phyloP scores from a whole-genome alignment of 2,329 filamentous ascomycete genomes.

The Ustilaginoidea virens region DNA sequence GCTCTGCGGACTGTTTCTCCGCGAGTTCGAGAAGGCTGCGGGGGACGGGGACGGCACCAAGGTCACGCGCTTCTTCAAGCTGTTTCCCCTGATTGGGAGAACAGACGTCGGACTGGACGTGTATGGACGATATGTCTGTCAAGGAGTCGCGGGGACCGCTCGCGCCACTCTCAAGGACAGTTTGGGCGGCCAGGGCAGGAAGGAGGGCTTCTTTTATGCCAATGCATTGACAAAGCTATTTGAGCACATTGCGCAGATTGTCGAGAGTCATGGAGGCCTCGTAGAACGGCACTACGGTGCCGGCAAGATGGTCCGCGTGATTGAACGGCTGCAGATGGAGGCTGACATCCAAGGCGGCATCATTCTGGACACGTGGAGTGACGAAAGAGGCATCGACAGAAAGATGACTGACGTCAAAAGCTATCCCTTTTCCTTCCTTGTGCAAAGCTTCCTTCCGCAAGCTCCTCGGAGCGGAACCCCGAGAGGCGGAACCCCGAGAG shows the following conservation, averaged over 20 bases:
- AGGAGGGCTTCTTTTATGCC: constrained; percentile 81
- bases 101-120: constrained; percentile 84
- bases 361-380: constrained; percentile 86
- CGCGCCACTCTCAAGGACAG: constrained; percentile 64
- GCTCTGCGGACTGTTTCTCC: constrained; percentile 74
- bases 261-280: constrained; percentile 78
- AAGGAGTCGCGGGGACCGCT: constrained; percentile 77
- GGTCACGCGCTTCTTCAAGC: constrained; percentile 93
- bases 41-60: constrained; percentile 73
- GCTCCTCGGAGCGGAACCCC: constrained; percentile 50
- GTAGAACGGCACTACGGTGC: constrained; percentile 89
- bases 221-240: constrained; percentile 84
- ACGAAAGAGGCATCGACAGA: constrained; percentile 72
- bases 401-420: constrained; percentile 91
- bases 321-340: constrained; percentile 83
- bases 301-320: constrained; percentile 88
- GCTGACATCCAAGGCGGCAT: constrained; percentile 94
- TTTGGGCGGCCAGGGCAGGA: constrained; percentile 28
- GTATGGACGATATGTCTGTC: constrained; percentile 90
- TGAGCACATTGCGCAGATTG: constrained; percentile 93
- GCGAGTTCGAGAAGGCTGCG: constrained; percentile 89
- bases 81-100: constrained; percentile 86
- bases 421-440: constrained; percentile 92
- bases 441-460: constrained; percentile 76
- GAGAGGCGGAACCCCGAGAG: constrained; percentile 46